Evolutionary conservation across 257 asterid species (phyloP), one percentile per base, ranked within the genome.

Genomic region (Osmanthus fragrans): DNA sequence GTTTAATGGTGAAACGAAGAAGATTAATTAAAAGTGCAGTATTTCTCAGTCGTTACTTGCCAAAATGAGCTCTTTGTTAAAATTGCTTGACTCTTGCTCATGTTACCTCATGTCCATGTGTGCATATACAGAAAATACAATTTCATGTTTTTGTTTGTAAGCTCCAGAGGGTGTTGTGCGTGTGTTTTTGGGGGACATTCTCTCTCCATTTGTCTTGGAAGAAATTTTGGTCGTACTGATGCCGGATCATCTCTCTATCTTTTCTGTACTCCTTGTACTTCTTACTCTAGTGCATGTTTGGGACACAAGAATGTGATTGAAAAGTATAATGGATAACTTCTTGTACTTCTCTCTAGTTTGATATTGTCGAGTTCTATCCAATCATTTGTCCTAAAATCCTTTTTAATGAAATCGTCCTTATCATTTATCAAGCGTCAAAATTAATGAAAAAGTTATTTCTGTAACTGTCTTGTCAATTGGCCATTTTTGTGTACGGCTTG

Each of bases 1-100:
- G n/a, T 82, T 79, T 73, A 87, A 83, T 39, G 84, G 88, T 27
- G 89, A 84, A 70, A 77, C 80, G 34, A 81, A 72, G 33, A 83
- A 73, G 64, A 79, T 76, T 34, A 73, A 71, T 45, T 81, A 81
- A 80, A 87, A 87, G 77, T 82, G 78, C 87, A 85, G 88, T 65
- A 75, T 82, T 67, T 85, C 86, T 81, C 88, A 83, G 76, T 86
- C 82, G 7, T 56, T 64, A 72, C 74, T 84, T 30, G 71, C 81
- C 36, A 79, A 73, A 77, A 56, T 76, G 64, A 81, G 76, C 37
- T 66, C 78, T 70, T 54, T 71, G 76, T 49, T 74, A 73, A 67
- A 77, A 45, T 18, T 65, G 40, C 5, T 34, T 6, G 18, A 75
- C 70, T 76, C 12, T 39, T 64, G 56, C 51, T 27, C 74, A 51